Base-by-base conservation (phyloP, 164 flowering plant species). In the Vitis amurensis region DNA sequence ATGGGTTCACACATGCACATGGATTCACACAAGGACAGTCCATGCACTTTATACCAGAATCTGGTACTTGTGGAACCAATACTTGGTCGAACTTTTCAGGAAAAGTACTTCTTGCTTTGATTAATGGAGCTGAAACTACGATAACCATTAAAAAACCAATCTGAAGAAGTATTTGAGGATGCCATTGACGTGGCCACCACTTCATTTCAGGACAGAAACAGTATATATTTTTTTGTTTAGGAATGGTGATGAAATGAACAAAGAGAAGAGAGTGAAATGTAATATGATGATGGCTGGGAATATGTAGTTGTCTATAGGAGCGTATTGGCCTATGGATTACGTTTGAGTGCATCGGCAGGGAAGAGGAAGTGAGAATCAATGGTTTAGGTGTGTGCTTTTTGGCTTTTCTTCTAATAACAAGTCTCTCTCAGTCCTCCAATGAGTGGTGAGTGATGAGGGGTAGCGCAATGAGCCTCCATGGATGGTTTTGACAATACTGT, bases 1-100 rank as follows among this genome's bases (percentile, higher is more conserved):
- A 78, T 15, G 81, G 78, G 60, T 67, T 71, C 16, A 27, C 66
- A 50, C 81, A 78, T 64, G 81, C 67, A 55, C 78, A 78, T 60
- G 75, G 78, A 55, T 67, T 71, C 16, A 27, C 66, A 50, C 81
- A 78, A 68, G 81, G 70, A 55, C 78, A 78, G 0, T 27, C 68
- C 69, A 31, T 31, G 56, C 77, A 74, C 55, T 74, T 78, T n/a
- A 78, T 74, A 12, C 55, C 72, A 4, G 75, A 7, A 27, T 69
- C 66, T 10, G 61, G 52, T 19, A 3, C 62, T 8, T 65, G 70
- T 1, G 73, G 69, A 66, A 55, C 62, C 37, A 56, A 8, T 17
- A 9, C 27, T 47, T 70, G 61, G 59, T 61, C 64, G 47, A 67
- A 9, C 47, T 55, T 44, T 9, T 55, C 47, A 19, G 67, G n/a